Conservation (phyloP, 2,329 filamentous ascomycete genomes). For the Trichoderma endophyticum region DNA sequence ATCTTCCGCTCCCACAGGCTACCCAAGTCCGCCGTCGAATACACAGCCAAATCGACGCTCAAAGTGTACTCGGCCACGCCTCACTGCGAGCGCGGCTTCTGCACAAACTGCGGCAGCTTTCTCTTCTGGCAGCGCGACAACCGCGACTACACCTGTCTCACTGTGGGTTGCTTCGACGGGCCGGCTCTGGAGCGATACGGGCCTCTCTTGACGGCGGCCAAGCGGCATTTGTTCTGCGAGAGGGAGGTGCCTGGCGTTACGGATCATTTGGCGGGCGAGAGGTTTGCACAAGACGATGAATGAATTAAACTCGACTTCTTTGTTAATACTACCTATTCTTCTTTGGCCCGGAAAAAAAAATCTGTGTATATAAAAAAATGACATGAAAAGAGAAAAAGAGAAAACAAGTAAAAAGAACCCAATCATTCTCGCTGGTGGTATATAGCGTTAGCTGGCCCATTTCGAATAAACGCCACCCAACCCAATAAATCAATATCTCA, state of each 20-base stretch:
- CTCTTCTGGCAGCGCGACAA: conserved; percentile 44
- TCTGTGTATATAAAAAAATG: not conserved
- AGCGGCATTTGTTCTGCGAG: conserved; percentile 40
- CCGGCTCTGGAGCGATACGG: conserved; percentile 42
- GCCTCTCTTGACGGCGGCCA: conserved; percentile 36
- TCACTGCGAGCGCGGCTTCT: conserved; percentile 45
- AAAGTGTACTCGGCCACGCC: conserved; percentile 41
- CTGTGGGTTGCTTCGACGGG: conserved; percentile 45
- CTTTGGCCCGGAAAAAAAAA: conserved; percentile 6
- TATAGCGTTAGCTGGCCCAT: not conserved
- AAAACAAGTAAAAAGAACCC: not conserved
- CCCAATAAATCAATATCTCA: not conserved
- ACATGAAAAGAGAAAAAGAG: too few relatives aligned
- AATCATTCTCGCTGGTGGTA: conserved; percentile 8
- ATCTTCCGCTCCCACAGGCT: conserved; percentile 42
- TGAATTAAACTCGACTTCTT: not conserved
- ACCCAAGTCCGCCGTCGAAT: conserved; percentile 35
- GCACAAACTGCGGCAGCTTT: conserved; percentile 46
- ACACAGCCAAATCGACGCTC: conserved; percentile 33
- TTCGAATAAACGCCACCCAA: not conserved
- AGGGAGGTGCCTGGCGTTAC: conserved; percentile 50
- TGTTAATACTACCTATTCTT: not conserved
- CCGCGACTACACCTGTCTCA: conserved; percentile 32
- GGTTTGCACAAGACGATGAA: conserved; percentile 6
- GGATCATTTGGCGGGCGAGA: conserved; percentile 35